Percentiles rank a stretch among this genome's conserved stretches.
phyloP scores from a whole-genome alignment of 257 asterid genomes.

The Orobanche coerulescens region DNA sequence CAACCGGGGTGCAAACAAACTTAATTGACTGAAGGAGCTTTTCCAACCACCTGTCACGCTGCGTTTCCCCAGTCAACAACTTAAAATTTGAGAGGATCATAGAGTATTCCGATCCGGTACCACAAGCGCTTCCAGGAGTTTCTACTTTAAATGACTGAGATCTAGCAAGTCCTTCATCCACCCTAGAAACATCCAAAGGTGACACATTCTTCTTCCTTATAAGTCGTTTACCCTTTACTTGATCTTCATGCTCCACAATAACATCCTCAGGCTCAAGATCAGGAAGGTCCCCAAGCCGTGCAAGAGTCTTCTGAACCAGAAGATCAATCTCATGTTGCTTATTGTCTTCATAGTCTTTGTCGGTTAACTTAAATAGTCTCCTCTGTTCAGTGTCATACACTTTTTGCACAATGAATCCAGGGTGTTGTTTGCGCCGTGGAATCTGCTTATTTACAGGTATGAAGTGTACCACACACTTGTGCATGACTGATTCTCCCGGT shows the following conservation, averaged over 20 bases:
- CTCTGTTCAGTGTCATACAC: constrained; percentile 67
- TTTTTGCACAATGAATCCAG: constrained; percentile 75
- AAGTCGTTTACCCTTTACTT: constrained; percentile 46
- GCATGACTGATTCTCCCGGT: constrained; percentile 88
- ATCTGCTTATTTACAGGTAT: constrained; percentile 67
- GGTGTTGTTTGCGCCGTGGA: constrained; percentile 68
- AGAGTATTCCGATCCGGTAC: constrained; percentile 41
- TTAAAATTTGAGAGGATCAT: constrained; percentile 38
- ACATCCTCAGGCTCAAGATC: constrained; percentile 61
- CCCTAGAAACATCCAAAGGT: constrained; percentile 64
- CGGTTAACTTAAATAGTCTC: constrained; percentile 66
- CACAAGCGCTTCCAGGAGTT: constrained; percentile 57
- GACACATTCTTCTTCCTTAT: constrained; percentile 46
- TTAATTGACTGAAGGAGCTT: constrained; percentile 62
- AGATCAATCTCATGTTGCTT: constrained; percentile 66
- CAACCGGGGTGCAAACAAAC: constrained; percentile 38
- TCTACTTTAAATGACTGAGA: constrained; percentile 46
- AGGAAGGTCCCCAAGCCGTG: constrained; percentile 58
- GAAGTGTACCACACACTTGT: constrained; percentile 82
- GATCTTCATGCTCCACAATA: constrained; percentile 51
- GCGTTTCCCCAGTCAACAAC: constrained; percentile 52
- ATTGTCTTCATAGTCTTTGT: constrained; percentile 63
- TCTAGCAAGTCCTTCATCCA: constrained; percentile 43
- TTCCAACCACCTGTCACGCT: constrained; percentile 72
- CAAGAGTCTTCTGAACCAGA: constrained; percentile 68